These are phyloP conservation scores for Leccinellum luteum DNA, from an alignment of 768 basidiomycete genomes.

Conservation along the genomic window DNA sequence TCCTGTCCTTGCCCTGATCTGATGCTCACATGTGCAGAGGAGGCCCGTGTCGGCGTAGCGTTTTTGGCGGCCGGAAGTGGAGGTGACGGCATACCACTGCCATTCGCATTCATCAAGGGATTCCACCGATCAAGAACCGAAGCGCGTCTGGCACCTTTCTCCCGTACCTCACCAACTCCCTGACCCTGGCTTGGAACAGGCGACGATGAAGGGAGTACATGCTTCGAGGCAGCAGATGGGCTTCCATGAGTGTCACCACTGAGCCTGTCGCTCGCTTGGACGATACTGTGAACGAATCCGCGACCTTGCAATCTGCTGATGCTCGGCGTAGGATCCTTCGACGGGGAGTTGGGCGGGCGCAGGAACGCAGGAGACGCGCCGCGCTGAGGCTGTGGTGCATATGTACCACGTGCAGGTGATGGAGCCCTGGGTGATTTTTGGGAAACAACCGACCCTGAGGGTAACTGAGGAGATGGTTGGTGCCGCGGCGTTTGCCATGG, in stretches of 20 bases:
- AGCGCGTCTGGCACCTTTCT: slow-evolving; percentile 32
- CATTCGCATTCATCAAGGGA: slow-evolving; percentile 31
- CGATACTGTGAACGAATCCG: slow-evolving; percentile 82
- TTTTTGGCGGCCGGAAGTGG: slow-evolving; percentile 38
- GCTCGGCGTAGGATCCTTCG: slow-evolving; percentile 78
- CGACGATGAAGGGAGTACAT: slow-evolving; percentile 26
- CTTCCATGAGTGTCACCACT: slow-evolving; percentile 36
- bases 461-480: slow-evolving; percentile 32
- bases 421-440: slow-evolving; percentile 30
- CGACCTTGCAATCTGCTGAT: slow-evolving; percentile 80
- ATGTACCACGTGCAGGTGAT: slow-evolving; percentile 41
- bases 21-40: slow-evolving; percentile 34
- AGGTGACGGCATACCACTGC: slow-evolving; percentile 35
- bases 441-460: slow-evolving; percentile 27
- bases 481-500: slow-evolving; percentile 27
- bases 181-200: slow-evolving; percentile 35
- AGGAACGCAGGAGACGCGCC: slow-evolving; percentile 59
- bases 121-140: slow-evolving; percentile 77
- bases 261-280: slow-evolving; percentile 62
- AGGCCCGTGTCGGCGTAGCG: slow-evolving; percentile 39
- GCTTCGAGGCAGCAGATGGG: slow-evolving; percentile 26
- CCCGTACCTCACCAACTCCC: slow-evolving; percentile 35
- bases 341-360: slow-evolving; percentile 40
- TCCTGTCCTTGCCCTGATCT: slow-evolving; percentile 24
- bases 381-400: slow-evolving; percentile 40